These are phyloP conservation scores for Sugiyamaella qingdaonensis DNA, from an alignment of 805 yeast genomes.

Conservation along the genomic window DNA sequence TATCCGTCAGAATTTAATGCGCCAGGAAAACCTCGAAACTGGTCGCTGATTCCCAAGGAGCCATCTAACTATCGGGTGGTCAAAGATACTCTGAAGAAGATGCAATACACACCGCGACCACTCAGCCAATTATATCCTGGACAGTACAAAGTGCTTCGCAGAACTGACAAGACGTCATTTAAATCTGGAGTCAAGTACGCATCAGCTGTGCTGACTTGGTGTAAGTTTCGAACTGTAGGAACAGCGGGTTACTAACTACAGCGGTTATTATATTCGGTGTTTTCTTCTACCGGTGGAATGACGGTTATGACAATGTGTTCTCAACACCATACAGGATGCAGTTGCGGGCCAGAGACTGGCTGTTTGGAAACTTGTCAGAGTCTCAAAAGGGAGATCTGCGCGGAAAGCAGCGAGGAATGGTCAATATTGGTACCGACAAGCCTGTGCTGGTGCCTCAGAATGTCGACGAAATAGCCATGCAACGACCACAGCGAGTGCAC, in stretches of 20 bases:
- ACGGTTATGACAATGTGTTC: conserved; percentile 72
- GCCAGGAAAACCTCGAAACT: conserved; percentile 57
- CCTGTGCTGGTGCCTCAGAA: conserved; percentile 13
- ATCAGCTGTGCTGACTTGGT: conserved; percentile 3
- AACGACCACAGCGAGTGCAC: conserved; percentile 68
- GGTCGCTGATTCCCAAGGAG: conserved; percentile 56
- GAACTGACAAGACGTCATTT: conserved; percentile 53
- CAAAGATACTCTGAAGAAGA: conserved; percentile 65
- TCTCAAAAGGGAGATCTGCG: conserved; percentile 62
- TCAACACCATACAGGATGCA: conserved; percentile 62
- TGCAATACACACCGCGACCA: conserved; percentile 78
- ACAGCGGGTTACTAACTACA: background rate
- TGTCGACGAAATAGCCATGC: conserved; percentile 34
- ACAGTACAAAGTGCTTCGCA: conserved; percentile 64
- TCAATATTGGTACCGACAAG: conserved; percentile 15
- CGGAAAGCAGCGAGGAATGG: conserved; percentile 33
- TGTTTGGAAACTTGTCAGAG: conserved; percentile 52
- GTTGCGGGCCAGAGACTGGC: conserved; percentile 48
- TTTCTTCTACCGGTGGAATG: conserved; percentile 81
- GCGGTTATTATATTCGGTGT: conserved; percentile 48
- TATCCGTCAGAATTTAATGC: conserved; percentile 76
- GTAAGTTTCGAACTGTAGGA: conserved; percentile 1
- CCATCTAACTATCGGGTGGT: conserved; percentile 65
- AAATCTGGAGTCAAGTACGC: conserved; percentile 58
- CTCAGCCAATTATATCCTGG: conserved; percentile 71